Conservation (phyloP, 148 eudicot genomes). For the Arbutus unedo region DNA sequence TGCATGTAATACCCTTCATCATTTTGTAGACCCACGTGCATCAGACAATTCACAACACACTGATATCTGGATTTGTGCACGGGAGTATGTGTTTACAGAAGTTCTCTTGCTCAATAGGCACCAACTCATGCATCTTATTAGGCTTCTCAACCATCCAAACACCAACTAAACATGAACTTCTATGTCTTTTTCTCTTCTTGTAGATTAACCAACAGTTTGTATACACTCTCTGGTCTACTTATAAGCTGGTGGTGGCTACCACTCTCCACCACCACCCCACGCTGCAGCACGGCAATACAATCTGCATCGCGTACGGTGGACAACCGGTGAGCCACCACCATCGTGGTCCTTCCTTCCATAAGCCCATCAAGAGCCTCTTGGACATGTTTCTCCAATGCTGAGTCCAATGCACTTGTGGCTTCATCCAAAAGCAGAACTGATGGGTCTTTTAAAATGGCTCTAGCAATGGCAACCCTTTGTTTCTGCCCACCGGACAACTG, state of each 20-base stretch:
- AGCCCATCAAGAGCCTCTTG: constrained; percentile 66
- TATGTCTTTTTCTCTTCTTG: constrained; percentile 34
- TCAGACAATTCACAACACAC: no score
- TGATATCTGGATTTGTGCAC: no score
- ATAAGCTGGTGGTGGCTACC: constrained; percentile 62
- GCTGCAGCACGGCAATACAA: constrained; percentile 50
- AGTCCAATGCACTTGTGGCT: constrained; percentile 80
- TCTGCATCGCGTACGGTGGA: constrained; percentile 53
- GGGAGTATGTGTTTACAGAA: no score
- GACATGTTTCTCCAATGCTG: constrained; percentile 53
- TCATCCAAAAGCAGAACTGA: constrained; percentile 65
- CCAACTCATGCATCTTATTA: background rate
- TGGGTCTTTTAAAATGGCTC: constrained; percentile 71
- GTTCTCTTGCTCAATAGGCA: no score
- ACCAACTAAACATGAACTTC: background rate
- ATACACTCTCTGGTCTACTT: constrained; percentile 34
- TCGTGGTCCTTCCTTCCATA: constrained; percentile 56
- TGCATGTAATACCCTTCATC: no score
- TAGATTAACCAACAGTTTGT: constrained; percentile 43
- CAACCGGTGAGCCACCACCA: constrained; percentile 65
- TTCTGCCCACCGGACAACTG: constrained; percentile 83
- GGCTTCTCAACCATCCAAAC: background rate
- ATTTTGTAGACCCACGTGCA: no score
- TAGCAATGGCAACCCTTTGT: constrained; percentile 77
- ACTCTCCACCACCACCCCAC: constrained; percentile 55